A percentile compares a stretch with the other conserved stretches of the same genome.
Conservation (phyloP, 2,329 filamentous ascomycete genomes). For the Torrubiella hemipterigena region DNA sequence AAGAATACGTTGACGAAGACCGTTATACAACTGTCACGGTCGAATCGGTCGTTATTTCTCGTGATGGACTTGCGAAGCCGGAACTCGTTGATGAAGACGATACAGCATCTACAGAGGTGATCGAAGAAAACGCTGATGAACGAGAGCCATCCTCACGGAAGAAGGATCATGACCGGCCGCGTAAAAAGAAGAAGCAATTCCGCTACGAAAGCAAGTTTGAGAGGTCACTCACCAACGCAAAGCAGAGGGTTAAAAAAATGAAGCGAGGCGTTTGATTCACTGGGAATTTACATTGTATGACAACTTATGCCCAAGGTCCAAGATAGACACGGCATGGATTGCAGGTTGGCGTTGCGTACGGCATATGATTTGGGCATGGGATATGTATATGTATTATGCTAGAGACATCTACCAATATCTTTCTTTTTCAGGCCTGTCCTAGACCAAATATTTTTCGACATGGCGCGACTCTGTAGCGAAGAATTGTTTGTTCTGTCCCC, state of each 20-base stretch:
- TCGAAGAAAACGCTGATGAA: no score
- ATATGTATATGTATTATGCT: slow-evolving; percentile 4
- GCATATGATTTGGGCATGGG: no score
- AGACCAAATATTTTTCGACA: no score
- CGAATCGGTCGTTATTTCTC: slow-evolving; percentile 72
- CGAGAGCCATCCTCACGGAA: no score
- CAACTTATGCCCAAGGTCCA: no score
- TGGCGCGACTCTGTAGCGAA: background rate
- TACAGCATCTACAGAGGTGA: no score
- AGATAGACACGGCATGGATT: slow-evolving; percentile 5
- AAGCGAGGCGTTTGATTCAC: slow-evolving; percentile 13
- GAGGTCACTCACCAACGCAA: slow-evolving; percentile 60
- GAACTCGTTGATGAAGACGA: slow-evolving; percentile 24
- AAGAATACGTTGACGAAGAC: slow-evolving; percentile 94
- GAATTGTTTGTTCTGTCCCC: background rate
- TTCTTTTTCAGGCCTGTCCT: no score
- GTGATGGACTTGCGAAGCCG: slow-evolving; percentile 55
- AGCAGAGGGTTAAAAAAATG: slow-evolving; percentile 58
- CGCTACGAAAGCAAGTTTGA: slow-evolving; percentile 85
- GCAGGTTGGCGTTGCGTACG: no score
- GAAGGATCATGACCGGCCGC: slow-evolving; percentile 30
- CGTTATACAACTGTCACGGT: slow-evolving; percentile 91
- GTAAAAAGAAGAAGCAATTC: slow-evolving; percentile 85
- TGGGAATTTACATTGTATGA: no score
- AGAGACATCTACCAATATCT: no score